Conservation (phyloP, 768 basidiomycete genomes). For the Agaricus sinodeliciosus region DNA sequence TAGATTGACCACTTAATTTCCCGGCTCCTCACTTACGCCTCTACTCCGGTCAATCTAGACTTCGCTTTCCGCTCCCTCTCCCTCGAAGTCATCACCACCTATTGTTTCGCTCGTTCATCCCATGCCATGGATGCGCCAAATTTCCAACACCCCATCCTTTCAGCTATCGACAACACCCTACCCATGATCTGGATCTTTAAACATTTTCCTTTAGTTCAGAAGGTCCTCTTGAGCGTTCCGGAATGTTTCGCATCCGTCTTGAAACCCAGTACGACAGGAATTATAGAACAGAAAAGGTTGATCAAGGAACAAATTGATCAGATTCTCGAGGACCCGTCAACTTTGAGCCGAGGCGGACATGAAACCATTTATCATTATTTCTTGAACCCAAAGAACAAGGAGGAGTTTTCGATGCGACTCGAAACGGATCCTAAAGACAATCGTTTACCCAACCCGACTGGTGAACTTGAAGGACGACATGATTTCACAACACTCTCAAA, state of each 20-base stretch:
- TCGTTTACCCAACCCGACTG: not conserved
- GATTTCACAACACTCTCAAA: slow-evolving; percentile 23
- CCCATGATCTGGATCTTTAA: slow-evolving; percentile 32
- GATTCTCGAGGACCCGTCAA: slow-evolving; percentile 25
- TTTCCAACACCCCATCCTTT: slow-evolving; percentile 27
- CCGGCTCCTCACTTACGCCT: slow-evolving; percentile 15
- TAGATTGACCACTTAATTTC: slow-evolving; percentile 29
- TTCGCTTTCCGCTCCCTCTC: slow-evolving; percentile 32
- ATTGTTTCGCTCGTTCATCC: slow-evolving; percentile 30
- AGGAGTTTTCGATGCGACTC: not conserved
- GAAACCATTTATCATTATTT: slow-evolving; percentile 33
- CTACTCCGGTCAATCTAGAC: slow-evolving; percentile 26
- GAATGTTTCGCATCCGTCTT: slow-evolving; percentile 26
- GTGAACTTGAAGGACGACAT: slow-evolving; percentile 20
- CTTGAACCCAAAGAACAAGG: slow-evolving; percentile 17
- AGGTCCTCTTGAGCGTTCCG: slow-evolving; percentile 24
- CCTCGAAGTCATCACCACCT: slow-evolving; percentile 33
- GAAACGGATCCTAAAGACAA: not conserved
- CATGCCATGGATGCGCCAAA: slow-evolving; percentile 22
- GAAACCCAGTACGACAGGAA: slow-evolving; percentile 28
- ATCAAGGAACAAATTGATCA: slow-evolving; percentile 30
- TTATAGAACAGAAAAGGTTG: slow-evolving; percentile 25
- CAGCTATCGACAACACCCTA: slow-evolving; percentile 28
- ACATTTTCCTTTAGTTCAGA: slow-evolving; percentile 27
- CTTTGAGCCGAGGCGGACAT: slow-evolving; percentile 23